Base-by-base conservation (phyloP, 163 green algal species). In the Chlorella variabilis region DNA sequence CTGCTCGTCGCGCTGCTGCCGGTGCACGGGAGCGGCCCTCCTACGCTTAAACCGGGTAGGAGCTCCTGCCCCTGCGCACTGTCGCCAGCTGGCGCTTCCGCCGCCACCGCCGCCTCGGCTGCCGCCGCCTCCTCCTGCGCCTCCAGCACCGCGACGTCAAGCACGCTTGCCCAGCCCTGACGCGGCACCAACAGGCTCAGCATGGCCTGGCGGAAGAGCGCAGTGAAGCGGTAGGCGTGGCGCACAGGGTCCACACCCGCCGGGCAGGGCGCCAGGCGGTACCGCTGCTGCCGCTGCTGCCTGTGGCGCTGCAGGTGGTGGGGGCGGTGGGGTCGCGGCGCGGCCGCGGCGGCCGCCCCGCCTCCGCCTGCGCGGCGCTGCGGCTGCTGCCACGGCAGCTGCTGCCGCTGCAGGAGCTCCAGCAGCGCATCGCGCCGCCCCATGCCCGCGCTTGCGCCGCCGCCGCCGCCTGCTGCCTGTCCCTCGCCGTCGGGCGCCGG, bases 131-230 rank as follows among this genome's bases (percentile, higher is more conserved):
- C 59, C 59, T 38, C 59, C 18, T 67, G 59, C n/a, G 59, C 59
- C 39, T 45, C 75, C 36, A 81, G 59, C n/a, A 38, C 59, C 17
- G 75, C 59, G 42, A 58, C 27, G 38, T 79, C 73, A 0, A 70
- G 25, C 36, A 69, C 27, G 1, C 34, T 4, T 2, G 39, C 20
- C 73, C 56, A 69, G 36, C 7, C 56, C 1, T 39, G 6, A 3
- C 36, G 36, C 31, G 77, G 77, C 51, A 58, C 77, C 48, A 76
- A 61, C 63, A 83, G 65, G 63, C 68, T 34, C 77, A 83, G 51
- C 51, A 84, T 29, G 5, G 21, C 9, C 1, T 61, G 36, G 6
- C 68, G 49, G 27, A 84, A 48, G 3, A 1, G 4, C 5, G 49
- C 21, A 18, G 33, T 51, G 69, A 84, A 84, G 17, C 67, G 41